These are phyloP conservation scores for Schizophyllum commune DNA, from an alignment of 1,284 basidiomycete species.

Conservation along the genomic window DNA sequence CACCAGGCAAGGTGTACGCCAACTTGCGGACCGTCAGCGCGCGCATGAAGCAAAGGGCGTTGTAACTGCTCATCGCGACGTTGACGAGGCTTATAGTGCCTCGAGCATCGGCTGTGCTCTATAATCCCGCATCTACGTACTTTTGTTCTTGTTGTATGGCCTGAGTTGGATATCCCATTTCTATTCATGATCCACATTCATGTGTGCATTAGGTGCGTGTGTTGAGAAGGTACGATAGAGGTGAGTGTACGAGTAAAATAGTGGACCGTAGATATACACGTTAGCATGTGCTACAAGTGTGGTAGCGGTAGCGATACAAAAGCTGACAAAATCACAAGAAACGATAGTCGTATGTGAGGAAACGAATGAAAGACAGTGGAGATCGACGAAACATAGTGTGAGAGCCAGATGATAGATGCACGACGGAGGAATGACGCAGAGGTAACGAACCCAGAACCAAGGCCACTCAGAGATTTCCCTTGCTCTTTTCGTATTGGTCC, in stretches of 20 bases:
- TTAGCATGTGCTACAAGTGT: not conserved
- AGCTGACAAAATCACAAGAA: not conserved
- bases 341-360: not conserved
- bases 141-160: not conserved
- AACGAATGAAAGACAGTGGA: not conserved
- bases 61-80: conserved; percentile 28
- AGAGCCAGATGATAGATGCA: not conserved
- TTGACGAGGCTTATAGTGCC: not conserved
- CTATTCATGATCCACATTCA: not conserved
- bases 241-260: not conserved
- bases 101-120: not conserved
- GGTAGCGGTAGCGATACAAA: not conserved
- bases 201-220: too few species aligned
- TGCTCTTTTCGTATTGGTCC: conserved; percentile 44
- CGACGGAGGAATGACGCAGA: not conserved
- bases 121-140: not conserved
- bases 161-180: not conserved
- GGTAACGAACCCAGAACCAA: not conserved
- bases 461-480: not conserved
- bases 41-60: conserved; percentile 84
- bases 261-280: not conserved
- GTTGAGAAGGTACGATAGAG: not conserved
- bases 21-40: conserved; percentile 87
- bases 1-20: conserved; percentile 95
- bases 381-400: not conserved